Percentiles rank a stretch among this genome's conserved stretches.
Conservation (phyloP, 2,329 filamentous ascomycete genomes). For the Alternaria rosae region DNA sequence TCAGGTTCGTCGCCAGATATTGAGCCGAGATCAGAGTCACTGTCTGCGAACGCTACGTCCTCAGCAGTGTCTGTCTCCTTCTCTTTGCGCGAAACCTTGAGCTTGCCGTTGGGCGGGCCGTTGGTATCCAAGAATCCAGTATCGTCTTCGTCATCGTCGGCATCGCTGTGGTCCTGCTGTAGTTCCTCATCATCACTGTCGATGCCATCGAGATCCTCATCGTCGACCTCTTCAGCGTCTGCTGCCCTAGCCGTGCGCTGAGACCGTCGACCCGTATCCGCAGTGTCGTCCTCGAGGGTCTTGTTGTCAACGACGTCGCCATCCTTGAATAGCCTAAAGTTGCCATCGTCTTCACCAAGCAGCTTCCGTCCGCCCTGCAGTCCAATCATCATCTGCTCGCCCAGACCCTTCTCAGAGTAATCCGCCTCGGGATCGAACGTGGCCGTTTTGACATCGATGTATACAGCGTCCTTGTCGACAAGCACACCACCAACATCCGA, state of each 20-base stretch:
- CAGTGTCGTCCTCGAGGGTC: slow-evolving; percentile 61
- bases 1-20: slow-evolving; percentile 67
- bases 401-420: slow-evolving; percentile 80
- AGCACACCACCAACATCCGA: slow-evolving; percentile 95
- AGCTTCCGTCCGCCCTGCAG: slow-evolving; percentile 83
- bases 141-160: slow-evolving; percentile 62
- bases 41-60: slow-evolving; percentile 91
- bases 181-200: slow-evolving; percentile 63
- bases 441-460: slow-evolving; percentile 75
- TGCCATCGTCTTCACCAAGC: slow-evolving; percentile 81
- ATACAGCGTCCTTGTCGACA: slow-evolving; percentile 96
- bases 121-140: slow-evolving; percentile 52
- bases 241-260: slow-evolving; percentile 60
- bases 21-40: slow-evolving; percentile 94
- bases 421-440: slow-evolving; percentile 74
- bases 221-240: slow-evolving; percentile 59
- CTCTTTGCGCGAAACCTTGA: slow-evolving; percentile 38
- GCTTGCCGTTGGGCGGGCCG: slow-evolving; percentile 50
- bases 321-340: slow-evolving; percentile 84
- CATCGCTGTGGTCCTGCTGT: slow-evolving; percentile 55
- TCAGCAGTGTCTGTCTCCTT: slow-evolving; percentile 55
- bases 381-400: slow-evolving; percentile 91
- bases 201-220: slow-evolving; percentile 57
- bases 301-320: slow-evolving; percentile 69
- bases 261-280: slow-evolving; percentile 64